Evolutionary conservation across 1,139 yeast species (phyloP), one percentile per base, ranked within the genome.

Genomic region (Tardiomyces digboiensis): DNA sequence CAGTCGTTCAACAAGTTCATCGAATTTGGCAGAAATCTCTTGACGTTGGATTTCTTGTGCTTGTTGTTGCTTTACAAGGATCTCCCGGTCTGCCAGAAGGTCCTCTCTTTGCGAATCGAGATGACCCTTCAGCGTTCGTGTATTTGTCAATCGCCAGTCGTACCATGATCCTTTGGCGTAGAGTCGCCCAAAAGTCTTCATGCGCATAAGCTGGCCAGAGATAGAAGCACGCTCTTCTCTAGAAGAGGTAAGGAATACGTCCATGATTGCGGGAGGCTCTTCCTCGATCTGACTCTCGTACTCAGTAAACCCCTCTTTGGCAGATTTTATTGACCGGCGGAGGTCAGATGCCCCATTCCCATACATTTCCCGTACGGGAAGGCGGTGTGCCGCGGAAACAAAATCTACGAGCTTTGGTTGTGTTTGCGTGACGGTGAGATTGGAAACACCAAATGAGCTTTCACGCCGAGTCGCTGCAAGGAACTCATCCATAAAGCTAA

Each of bases 101-200:
- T 26, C 33, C 33, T 26, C 33, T 16, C 14, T 26, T 4, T 26
- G 33, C 5, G 33, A 26, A 16, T 26, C 33, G 16, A 26, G 14
- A 16, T 26, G 33, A n/a, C 10, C 3, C 33, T 26, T 26, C 16
- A 26, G 33, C 33, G 33, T 26, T n/a, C 33, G 33, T 8, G 33
- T 26, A 16, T 26, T 26, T n/a, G 33, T 26, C 14, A 60, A 58
- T 47, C 76, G 58, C 78, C 78, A 73, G 41, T 60, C 65, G 49
- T 69, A 71, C 76, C 77, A 73, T 1, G 68, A 66, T 36, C 60
- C 62, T 45, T 61, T 67, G 7, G 75, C 70, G 51, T 71, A 69
- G 37, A 60, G 64, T 37, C 74, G 59, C 5, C 75, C 63, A 43
- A 54, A 65, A 39, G 70, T 74, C 51, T 68, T 69, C 38, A 72